phyloP scores from a whole-genome alignment of 1,139 yeast species.

The Taphrina deformans region DNA sequence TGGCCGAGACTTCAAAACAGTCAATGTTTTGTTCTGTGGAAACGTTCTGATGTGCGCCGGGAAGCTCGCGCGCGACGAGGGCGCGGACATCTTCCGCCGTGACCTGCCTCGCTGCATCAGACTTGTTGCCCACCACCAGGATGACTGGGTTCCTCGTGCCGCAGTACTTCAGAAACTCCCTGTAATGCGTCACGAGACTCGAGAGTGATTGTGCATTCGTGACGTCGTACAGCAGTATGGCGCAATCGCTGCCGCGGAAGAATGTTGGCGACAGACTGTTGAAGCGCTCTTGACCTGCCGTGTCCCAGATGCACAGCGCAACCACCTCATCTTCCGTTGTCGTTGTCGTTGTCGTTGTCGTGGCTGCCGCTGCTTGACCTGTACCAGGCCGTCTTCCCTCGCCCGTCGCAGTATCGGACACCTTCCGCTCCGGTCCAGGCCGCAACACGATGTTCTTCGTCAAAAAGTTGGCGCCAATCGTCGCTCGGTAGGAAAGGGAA shows the following conservation, averaged over 20 bases:
- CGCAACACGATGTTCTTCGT: constrained; percentile 25
- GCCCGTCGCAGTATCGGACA: background rate
- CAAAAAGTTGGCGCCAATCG: constrained; percentile 33
- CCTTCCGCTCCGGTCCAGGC: background rate
- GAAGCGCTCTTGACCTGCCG: constrained; percentile 68
- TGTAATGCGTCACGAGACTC: constrained; percentile 56
- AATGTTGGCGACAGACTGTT: constrained; percentile 61
- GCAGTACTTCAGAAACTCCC: constrained; percentile 55
- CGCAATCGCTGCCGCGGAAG: constrained; percentile 63
- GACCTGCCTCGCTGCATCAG: constrained; percentile 44
- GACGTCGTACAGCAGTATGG: constrained; percentile 58
- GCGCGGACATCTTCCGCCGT: background rate
- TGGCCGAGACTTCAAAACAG: constrained; percentile 11
- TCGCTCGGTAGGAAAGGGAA: constrained; percentile 22
- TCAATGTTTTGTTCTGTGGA: background rate
- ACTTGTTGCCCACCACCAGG: constrained; percentile 59
- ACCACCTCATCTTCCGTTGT: constrained; percentile 41
- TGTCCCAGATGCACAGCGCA: constrained; percentile 62
- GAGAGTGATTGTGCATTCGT: constrained; percentile 56
- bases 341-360: background rate
- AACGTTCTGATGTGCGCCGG: background rate
- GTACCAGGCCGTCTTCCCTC: no score
- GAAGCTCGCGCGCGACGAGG: background rate
- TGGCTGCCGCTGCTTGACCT: no score
- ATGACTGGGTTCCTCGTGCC: constrained; percentile 55